Evolutionary conservation across 257 asterid genomes (phyloP), one percentile per base, ranked within the genome.

Genomic region (Fraxinus cuspidata): DNA sequence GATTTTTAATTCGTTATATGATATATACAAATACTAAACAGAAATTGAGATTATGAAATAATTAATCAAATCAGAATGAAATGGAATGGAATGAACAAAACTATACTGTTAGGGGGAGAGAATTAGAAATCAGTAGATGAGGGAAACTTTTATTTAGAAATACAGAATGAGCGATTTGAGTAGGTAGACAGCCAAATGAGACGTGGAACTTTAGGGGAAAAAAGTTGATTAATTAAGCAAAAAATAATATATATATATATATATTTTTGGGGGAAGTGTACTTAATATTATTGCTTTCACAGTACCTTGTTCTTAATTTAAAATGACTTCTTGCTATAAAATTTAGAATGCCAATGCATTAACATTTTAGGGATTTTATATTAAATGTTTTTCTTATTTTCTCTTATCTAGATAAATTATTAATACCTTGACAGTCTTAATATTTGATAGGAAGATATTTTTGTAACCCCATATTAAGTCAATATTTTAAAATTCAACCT

Each of bases 1-100:
- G 27, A 37, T 37, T 37, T 37, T 2, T 37, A 35, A 27, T 44
- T 56, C 38, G 75, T 77, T 21, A 9, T 81, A 68, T 42, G 65
- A 79, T 74, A 84, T 78, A 78, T 80, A 85, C 88, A 86, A 81
- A 4, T 21, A 77, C 76, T 74, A 51, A 21, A 60, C 2, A 60
- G 68, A 23, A 47, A 60, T 2, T 1, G 31, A 60, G 68, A 60
- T 60, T 23, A 25, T 60, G 68, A 60, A 23, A 60, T 9, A 60
- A 23, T 25, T 60, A 60, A 60, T 21, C 31, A 23, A 60, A 60
- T 60, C 68, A 23, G 68, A 60, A 60, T 19, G 44, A 19, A 69
- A 31, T n/a, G 51, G 42, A 19, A 70, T n/a, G 42, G 42, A 37
- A 8, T 37, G 18, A 70, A 35, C 18, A 19, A 12, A 37, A 68